phyloP scores from a whole-genome alignment of 345 rosid species.

The Salix arbutifolia region DNA sequence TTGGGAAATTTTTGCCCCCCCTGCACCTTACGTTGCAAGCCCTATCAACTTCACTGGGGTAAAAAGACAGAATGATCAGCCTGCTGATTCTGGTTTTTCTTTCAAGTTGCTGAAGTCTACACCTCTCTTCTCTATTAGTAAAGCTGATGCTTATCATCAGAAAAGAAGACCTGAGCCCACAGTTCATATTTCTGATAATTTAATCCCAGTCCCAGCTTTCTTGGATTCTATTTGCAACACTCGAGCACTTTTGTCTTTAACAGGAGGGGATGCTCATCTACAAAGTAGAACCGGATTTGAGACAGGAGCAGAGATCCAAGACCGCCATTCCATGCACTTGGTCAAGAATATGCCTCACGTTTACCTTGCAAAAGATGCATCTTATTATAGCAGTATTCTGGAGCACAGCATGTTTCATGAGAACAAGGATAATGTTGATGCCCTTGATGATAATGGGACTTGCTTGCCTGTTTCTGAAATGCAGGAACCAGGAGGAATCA shows the following conservation, averaged over 20 bases:
- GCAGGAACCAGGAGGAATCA: neutral
- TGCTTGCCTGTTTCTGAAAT: neutral
- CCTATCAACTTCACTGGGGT: neutral
- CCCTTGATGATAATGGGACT: neutral
- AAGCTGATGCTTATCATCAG: neutral
- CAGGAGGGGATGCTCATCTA: neutral
- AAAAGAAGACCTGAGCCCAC: neutral
- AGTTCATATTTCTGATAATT: neutral
- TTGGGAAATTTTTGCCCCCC: neutral
- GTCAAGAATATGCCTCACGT: neutral
- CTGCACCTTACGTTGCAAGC: neutral
- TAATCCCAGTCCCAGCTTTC: conserved; percentile 1
- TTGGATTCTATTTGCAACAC: neutral
- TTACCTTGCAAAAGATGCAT: neutral
- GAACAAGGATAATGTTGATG: neutral
- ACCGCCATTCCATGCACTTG: neutral
- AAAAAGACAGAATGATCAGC: neutral
- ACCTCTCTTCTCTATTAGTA: neutral
- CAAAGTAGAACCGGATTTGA: neutral
- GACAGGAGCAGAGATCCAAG: neutral
- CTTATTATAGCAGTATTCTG: neutral
- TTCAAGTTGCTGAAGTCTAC: neutral
- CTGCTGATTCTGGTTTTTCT: neutral
- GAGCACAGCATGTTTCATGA: neutral
- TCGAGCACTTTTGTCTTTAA: neutral